Base-by-base conservation (phyloP, 176 grass and related monocot genomes). In the Typha latifolia region DNA sequence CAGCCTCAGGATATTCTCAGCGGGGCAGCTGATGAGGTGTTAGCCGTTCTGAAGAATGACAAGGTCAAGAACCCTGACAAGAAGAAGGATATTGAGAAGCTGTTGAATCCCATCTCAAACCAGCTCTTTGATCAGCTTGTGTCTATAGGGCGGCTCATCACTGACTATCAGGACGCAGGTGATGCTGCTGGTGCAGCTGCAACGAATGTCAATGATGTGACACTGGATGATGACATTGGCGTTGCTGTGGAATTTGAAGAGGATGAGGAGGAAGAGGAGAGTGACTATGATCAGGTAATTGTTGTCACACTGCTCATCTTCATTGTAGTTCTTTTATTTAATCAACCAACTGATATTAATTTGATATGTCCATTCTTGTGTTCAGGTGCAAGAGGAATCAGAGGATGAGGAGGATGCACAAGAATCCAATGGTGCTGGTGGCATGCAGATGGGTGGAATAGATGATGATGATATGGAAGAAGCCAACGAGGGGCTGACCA, bases 181-280 rank as follows among this genome's bases (percentile, higher is more conserved):
- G 82, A 86, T 26, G 71, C 72, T 13, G 68, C 73, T 0, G 61
- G 71, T 0, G 71, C 49, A 0, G 75, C 83, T 49, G 63, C 77
- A 13, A 47, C 56, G 4, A 80, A 82, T 63, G 89, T 65, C 13
- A 81, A 70, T 49, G 93, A 90, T 31, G 50, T 75, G 0, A 75
- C 83, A 6, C 79, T 88, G 66, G 85, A 91, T 14, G 81, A 95
- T 67, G 94, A 99, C 47, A 88, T 89, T 14, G 89, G 94, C 12
- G 94, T 99, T 53, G 94, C 94, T 13, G 89, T 93, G 2, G 89
- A 93, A 61, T 99, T 99, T 15, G 94, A 99, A 19, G 88, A 97
- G 47, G 80, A 90, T 1, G 89, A 97, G 0, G 94, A 97, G 19
- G 89, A 97, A 0, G 89, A 92, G 52, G 94, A 90, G 69, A 92